Conservation (phyloP, 148 eudicot species). For the Persicaria maculosa region DNA sequence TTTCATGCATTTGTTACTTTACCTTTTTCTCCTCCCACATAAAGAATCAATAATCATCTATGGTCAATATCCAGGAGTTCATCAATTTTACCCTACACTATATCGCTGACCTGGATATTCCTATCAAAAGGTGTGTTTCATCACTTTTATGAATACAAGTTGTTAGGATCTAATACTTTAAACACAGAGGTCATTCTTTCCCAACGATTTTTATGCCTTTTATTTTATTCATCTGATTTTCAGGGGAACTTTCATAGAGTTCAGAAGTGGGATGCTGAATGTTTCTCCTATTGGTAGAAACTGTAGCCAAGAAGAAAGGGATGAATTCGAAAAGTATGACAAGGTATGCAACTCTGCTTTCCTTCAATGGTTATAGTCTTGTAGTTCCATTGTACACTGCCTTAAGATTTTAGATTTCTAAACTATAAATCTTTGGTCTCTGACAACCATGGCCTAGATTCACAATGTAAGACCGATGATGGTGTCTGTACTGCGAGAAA, state of each 20-base stretch:
- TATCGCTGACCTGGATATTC: constrained; percentile 93
- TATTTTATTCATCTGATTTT: constrained; percentile 13
- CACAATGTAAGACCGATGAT: constrained; percentile 73
- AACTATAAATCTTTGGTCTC: neutral
- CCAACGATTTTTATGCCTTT: neutral
- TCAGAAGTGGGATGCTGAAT: constrained; percentile 93
- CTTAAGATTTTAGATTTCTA: neutral
- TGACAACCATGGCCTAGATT: constrained; percentile 30
- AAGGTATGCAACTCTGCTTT: constrained; percentile 42
- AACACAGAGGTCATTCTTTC: neutral
- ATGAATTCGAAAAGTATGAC: constrained; percentile 90
- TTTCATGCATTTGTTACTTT: no score
- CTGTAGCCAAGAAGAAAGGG: constrained; percentile 97
- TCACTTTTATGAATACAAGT: neutral
- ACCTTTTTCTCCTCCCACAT: no score
- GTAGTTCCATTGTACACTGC: neutral
- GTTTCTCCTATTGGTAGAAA: constrained; percentile 97
- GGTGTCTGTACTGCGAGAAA: constrained; percentile 85
- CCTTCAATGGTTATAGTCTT: neutral
- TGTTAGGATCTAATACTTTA: no score
- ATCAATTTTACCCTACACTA: constrained; percentile 87
- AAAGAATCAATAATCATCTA: no score
- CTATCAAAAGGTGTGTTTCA: constrained; percentile 66
- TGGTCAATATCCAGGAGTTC: constrained; percentile 52
- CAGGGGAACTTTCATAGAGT: constrained; percentile 97